These are phyloP conservation scores for Smittium culicis DNA, from an alignment of 371 early-diverging fungal genomes.

Conservation along the genomic window DNA sequence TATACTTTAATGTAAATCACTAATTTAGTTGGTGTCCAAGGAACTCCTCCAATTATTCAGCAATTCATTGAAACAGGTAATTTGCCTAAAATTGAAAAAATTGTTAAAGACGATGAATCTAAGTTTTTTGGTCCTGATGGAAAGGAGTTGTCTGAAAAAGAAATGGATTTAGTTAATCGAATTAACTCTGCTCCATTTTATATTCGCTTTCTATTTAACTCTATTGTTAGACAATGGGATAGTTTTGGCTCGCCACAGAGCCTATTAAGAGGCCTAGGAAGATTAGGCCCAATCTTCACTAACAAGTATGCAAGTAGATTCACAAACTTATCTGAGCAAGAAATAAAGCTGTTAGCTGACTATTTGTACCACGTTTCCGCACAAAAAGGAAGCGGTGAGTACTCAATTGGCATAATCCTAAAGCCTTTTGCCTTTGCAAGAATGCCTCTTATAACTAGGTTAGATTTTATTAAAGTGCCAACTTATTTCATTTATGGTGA, in stretches of 20 bases:
- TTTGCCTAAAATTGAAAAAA: background rate
- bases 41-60: conserved; percentile 13
- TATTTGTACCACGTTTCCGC: conserved; percentile 62
- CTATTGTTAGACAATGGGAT: conserved; percentile 42
- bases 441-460: conserved; percentile 54
- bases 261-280: conserved; percentile 61
- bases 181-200: conserved; percentile 14
- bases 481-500: conserved; percentile 66
- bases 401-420: conserved; percentile 48
- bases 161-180: background rate
- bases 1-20: background rate
- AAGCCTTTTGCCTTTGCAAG: conserved; percentile 73
- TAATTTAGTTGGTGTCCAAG: conserved; percentile 20
- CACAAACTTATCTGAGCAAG: conserved; percentile 43
- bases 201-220: conserved; percentile 15
- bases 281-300: conserved; percentile 59
- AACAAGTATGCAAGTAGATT: conserved; percentile 58
- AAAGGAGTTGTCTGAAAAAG: no score
- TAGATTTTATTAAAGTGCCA: conserved; percentile 54
- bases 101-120: background rate
- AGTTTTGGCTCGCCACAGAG: conserved; percentile 65
- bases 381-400: conserved; percentile 42
- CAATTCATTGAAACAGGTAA: background rate
- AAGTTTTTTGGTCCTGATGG: background rate
- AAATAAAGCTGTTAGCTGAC: conserved; percentile 43